These are phyloP conservation scores for Penicillium argentinense DNA, from an alignment of 495 filamentous ascomycete species.

Conservation along the genomic window DNA sequence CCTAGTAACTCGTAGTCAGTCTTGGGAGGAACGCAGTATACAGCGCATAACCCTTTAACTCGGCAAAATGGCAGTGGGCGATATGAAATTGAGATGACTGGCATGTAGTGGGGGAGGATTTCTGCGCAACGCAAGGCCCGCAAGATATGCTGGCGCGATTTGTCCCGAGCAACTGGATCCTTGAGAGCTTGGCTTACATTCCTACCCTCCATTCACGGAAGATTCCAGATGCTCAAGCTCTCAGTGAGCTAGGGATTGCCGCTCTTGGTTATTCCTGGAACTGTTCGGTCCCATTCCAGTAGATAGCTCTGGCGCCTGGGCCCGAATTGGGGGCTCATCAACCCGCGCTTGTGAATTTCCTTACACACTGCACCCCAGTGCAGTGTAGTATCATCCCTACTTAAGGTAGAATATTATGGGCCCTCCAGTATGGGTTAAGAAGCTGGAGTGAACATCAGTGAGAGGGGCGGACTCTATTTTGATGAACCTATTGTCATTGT, in stretches of 20 bases:
- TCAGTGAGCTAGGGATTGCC: conserved; percentile 4
- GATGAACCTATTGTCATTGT: no score
- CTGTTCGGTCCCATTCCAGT: conserved; percentile 6
- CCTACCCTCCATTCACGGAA: conserved; percentile 17
- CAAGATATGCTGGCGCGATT: conserved; percentile 11
- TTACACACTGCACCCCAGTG: no score
- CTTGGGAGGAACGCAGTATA: neutral
- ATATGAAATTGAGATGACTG: neutral
- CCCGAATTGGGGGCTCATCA: no score
- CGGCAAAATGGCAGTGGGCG: neutral
- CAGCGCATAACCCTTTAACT: neutral
- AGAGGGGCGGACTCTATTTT: no score
- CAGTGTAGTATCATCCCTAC: no score
- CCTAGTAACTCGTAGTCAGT: neutral
- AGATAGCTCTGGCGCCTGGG: no score
- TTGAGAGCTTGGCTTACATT: conserved; percentile 18
- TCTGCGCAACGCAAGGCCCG: conserved; percentile 13
- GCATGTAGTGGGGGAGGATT: conserved; percentile 8
- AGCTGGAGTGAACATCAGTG: no score
- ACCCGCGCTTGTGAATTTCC: no score
- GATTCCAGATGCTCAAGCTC: conserved; percentile 10
- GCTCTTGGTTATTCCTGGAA: conserved; percentile 13
- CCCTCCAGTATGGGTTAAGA: no score
- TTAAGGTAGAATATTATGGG: no score
- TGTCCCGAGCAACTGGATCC: neutral